Base-by-base conservation (phyloP, 2,329 filamentous ascomycete species). In the Diaporthe citriasiana region DNA sequence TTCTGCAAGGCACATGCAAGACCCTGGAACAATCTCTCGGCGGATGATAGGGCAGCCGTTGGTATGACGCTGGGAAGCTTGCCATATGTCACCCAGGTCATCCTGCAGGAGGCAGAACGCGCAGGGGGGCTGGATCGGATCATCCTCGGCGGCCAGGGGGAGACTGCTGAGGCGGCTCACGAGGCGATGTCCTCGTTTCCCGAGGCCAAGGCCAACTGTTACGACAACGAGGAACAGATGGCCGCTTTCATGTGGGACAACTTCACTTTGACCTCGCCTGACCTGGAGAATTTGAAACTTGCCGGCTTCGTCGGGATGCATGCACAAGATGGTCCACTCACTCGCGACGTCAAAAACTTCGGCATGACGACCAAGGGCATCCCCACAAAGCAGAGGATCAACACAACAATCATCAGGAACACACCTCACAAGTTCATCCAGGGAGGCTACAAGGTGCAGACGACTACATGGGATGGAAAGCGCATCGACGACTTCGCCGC, bases 391-490 rank as follows among this genome's bases (percentile, higher is more conserved):
- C 51, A 55, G 13, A 71, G 25, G 9, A 53, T 74, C 63, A 78
- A 73, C 71, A 15, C 69, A 38, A 72, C 53, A 12, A 74, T 78
- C 40, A 30, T 78, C 25, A 56, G 47, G 55, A 76, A 77, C 60
- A 78, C 77, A 7, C 76, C 76, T 7, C 76, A 78, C 66, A 71
- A 72, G 25, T 78, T 78, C 71, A 77, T 78, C 19, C 73, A 74
- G 4, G 77, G 77, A 17, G 77, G 77, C 30, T 78, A 75, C 69
- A 78, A 75, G 66, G 17, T 70, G 3, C 69, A 69, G 57, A 76
- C 76, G 5, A 42, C 42, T 0, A 73, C 69, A 2, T 76, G 76
- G 73, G 76, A 77, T 19, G 77, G 77, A 0, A 47, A 42, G 15
- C 76, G 76, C 45, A 78, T 78, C 47, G 74, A 77, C 9, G 72